Conservation (phyloP, 352 stramenopile species). For the Globisporangium spinosum region DNA sequence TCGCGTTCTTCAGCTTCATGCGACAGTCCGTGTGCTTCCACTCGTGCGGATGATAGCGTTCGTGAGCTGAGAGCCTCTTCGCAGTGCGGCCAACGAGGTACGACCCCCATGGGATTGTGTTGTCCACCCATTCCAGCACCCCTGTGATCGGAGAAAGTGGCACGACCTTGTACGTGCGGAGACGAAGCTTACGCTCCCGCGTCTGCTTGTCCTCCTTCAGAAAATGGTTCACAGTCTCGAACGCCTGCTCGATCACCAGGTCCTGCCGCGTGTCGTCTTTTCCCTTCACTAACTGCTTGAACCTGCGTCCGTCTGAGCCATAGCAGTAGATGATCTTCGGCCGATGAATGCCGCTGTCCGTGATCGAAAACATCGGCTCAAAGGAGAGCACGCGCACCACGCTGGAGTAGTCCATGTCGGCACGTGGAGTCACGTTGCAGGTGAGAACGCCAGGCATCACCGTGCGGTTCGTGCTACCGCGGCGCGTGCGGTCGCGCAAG, state of each 20-base stretch:
- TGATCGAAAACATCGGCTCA: constrained; percentile 90
- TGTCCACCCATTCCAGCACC: constrained; percentile 98
- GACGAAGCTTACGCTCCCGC: constrained; percentile 62
- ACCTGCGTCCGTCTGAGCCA: constrained; percentile 89
- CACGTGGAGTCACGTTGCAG: constrained; percentile 49
- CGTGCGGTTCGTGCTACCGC: constrained; percentile 26
- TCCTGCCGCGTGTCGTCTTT: constrained; percentile 87
- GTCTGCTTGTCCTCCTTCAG: constrained; percentile 64
- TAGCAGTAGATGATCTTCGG: constrained; percentile 98
- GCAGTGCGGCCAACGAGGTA: constrained; percentile 77
- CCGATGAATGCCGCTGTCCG: constrained; percentile 92
- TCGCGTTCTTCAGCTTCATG: constrained; percentile 63
- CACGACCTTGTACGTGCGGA: constrained; percentile 97
- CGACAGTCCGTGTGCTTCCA: constrained; percentile 88
- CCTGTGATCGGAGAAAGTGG: constrained; percentile 89
- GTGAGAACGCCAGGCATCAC: constrained; percentile 83
- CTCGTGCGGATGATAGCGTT: constrained; percentile 94
- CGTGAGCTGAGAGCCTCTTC: constrained; percentile 80
- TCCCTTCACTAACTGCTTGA: constrained; percentile 96
- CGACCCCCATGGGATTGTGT: constrained; percentile 93
- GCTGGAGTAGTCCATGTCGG: constrained; percentile 79
- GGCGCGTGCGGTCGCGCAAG: constrained; percentile 51
- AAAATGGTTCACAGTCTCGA: constrained; percentile 89
- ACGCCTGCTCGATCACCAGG: constrained; percentile 89
- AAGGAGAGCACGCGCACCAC: constrained; percentile 89